Evolutionary conservation across 1,139 yeast species (phyloP).

Genomic region (Candida freyschussii): DNA sequence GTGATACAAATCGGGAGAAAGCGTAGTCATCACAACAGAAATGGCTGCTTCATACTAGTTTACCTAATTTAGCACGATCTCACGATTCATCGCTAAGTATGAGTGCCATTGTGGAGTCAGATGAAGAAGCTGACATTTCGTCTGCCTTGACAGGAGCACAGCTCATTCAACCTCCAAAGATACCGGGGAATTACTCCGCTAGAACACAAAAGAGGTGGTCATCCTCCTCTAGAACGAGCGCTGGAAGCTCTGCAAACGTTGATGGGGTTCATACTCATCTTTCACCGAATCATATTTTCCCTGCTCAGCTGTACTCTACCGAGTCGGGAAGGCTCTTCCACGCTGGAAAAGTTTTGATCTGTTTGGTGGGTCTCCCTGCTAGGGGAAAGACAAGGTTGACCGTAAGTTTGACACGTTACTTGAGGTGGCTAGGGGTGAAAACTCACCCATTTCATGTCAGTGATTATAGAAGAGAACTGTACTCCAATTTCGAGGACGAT

Average conservation of each 20-base stretch:
- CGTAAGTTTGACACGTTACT: slow-evolving; percentile 83
- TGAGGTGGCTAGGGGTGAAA: slow-evolving; percentile 93
- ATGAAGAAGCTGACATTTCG: slow-evolving; percentile 24
- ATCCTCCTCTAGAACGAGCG: slow-evolving; percentile 14
- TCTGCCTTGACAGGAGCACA: slow-evolving; percentile 21
- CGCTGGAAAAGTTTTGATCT: slow-evolving; percentile 90
- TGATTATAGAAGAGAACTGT: slow-evolving; percentile 70
- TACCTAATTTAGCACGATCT: too few species aligned
- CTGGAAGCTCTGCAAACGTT: slow-evolving; percentile 15
- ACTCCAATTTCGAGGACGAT: slow-evolving; percentile 34
- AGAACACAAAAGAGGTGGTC: slow-evolving; percentile 46
- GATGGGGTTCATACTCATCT: slow-evolving; percentile 34
- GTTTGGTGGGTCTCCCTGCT: slow-evolving; percentile 91
- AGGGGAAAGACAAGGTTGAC: slow-evolving; percentile 93
- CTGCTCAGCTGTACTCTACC: slow-evolving; percentile 88
- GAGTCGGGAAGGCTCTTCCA: slow-evolving; percentile 88
- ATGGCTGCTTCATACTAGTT: too few species aligned
- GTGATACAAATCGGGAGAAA: too few species aligned
- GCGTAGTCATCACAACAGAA: too few species aligned
- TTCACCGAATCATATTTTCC: slow-evolving; percentile 42
- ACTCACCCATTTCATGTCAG: slow-evolving; percentile 91
- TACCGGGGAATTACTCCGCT: slow-evolving; percentile 46
- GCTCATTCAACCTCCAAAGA: slow-evolving; percentile 34
- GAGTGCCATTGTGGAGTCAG: slow-evolving; percentile 29
- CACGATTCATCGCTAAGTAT: too few species aligned